Conservation (phyloP, 164 flowering plant species). For the Stephania yunnanensis region DNA sequence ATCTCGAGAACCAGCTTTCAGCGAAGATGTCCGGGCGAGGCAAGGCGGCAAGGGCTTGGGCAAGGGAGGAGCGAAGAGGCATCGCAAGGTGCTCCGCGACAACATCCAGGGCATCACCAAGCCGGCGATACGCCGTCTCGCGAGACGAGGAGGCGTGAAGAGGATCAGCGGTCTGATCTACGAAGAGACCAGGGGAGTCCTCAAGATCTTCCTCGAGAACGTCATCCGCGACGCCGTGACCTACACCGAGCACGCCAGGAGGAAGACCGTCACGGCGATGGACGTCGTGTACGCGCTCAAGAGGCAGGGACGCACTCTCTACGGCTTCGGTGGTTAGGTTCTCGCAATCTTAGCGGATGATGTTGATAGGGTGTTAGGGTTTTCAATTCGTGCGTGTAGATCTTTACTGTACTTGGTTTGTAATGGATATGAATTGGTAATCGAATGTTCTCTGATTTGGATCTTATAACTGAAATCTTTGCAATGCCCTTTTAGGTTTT, state of each 20-base stretch:
- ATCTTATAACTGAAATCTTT: no score
- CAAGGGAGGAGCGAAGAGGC: constrained; percentile 53
- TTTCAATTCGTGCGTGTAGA: neutral
- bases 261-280: constrained; percentile 49
- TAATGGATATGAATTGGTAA: neutral
- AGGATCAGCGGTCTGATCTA: constrained; percentile 48
- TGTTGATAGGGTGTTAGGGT: neutral
- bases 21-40: constrained; percentile 44
- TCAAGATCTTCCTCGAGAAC: constrained; percentile 48
- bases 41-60: constrained; percentile 51
- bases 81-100: constrained; percentile 43
- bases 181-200: constrained; percentile 45
- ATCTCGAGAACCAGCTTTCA: no score
- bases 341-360: no score
- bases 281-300: constrained; percentile 20
- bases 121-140: constrained; percentile 46
- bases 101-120: constrained; percentile 50
- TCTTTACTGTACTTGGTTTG: neutral
- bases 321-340: neutral
- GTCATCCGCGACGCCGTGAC: constrained; percentile 49
- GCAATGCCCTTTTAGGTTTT: no score
- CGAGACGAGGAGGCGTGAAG: constrained; percentile 53
- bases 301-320: constrained; percentile 2
- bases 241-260: constrained; percentile 47
- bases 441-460: neutral